Evolutionary conservation across 805 yeast genomes (phyloP), one percentile per base, ranked within the genome.

Genomic region (Candida alai): DNA sequence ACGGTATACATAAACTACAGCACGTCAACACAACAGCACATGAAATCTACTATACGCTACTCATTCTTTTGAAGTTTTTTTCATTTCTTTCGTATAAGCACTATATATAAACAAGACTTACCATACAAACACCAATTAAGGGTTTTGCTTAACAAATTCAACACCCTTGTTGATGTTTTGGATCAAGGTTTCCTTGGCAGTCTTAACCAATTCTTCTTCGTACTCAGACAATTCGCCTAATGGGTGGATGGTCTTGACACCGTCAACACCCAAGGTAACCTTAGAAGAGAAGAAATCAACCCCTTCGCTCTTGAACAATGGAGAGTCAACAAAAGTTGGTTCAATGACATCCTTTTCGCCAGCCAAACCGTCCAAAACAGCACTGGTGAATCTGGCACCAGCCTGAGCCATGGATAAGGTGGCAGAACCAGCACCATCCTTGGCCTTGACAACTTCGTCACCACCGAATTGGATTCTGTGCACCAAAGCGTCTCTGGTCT

Each of bases 401-500:
- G 95, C 95, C 60, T 79, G 84, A 40, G 95, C 95, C 95, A 86
- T 86, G 43, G 95, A 86, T 51, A 86, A 73, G 42, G 96, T 86
- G 49, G 95, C 94, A 21, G 95, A 84, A 52, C 96, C 96, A 49
- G 89, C 87, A 64, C 96, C 96, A 56, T 84, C 78, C 74, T 86
- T 86, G 52, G 95, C 95, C 69, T 84, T 74, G 51, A 86, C 95
- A 48, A 86, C 95, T 73, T 86, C 96, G 58, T 86, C 96, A 70
- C 96, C 96, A 66, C 95, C 96, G 56, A 84, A 88, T 71, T 88
- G 96, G 62, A 88, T 85, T 66, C 96, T 81, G 74, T 86, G 76
- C 58, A 85, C 74, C 52, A 87, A 73, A 39, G 62, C 59, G 47
- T 62, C 68, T 59, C 68, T 59, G 40, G 54, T 55, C 39, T 60